Evolutionary conservation across 768 basidiomycete species (phyloP), one percentile per base, ranked within the genome.

Genomic region (Lepiota brunneoincarnata): DNA sequence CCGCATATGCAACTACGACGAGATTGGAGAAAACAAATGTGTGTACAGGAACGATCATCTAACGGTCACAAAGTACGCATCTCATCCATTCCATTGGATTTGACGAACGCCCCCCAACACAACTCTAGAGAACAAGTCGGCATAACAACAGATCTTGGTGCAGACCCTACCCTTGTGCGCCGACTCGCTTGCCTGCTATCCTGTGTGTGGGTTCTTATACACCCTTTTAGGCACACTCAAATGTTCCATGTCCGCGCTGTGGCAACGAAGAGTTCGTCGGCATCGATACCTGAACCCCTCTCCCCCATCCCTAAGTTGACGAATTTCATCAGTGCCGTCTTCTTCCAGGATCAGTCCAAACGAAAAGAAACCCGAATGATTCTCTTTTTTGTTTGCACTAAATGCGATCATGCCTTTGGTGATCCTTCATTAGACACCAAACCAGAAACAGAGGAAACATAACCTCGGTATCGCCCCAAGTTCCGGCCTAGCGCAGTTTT

Each of bases 331-430:
- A 98, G 95, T 64, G 84, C 92, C 47, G 95, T 98, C 4, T 83
- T 91, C 66, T 98, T 89, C 69, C 96, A 98, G 69, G 96, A 98
- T 70, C 96, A 98, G 68, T 97, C 93, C 15, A 95, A 96, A 67
- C 87, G 96, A 51, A 93, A 92, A 63, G 93, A 96, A 66, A 98
- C 96, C 1, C 81, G 90, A 2, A 96, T 96, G 93, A 91, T 91
- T 46, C 78, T 93, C 1, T 95, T 94, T 74, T 95, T 85, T 65
- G 91, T 93, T 42, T 95, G 92, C 66, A 82, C 84, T 18, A 88
- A 88, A 61, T 93, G 91, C 67, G 86, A 87, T 59, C 75, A 88
- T 59, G 82, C 76, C 62, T 93, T 87, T 65, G 78, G 77, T 49
- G 91, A 93, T 68, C 86, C 90, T 18, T 77, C 75, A 20, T 63